These are phyloP conservation scores for Filobasidium uniguttulatum DNA, from an alignment of 1,284 basidiomycete species.

Conservation along the genomic window DNA sequence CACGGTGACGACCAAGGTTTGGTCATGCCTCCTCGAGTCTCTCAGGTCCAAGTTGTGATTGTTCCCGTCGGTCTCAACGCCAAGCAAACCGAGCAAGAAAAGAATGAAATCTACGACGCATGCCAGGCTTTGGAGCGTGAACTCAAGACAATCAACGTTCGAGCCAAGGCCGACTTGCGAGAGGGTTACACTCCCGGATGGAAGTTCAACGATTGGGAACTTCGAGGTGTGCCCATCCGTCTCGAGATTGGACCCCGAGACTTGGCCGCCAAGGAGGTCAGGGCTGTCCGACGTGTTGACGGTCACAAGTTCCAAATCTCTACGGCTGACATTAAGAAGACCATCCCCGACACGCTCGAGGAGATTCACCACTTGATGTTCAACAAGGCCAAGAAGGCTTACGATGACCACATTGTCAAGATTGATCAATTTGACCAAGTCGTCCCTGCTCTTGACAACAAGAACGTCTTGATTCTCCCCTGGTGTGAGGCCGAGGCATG, in stretches of 20 bases:
- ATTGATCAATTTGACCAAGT: conserved; percentile 82
- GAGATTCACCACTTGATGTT: conserved; percentile 88
- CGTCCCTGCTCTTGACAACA: conserved; percentile 77
- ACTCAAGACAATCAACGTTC: conserved; percentile 58
- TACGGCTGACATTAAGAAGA: conserved; percentile 48
- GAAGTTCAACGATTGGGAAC: conserved; percentile 99
- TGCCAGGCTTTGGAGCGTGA: conserved; percentile 60
- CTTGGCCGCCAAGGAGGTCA: conserved; percentile 64
- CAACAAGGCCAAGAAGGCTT: conserved; percentile 57
- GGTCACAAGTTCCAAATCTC: conserved; percentile 63
- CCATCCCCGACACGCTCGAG: conserved; percentile 57
- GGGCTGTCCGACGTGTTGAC: conserved; percentile 79
- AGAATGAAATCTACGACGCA: conserved; percentile 58
- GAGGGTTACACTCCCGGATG: conserved; percentile 96
- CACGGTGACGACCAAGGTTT: conserved; percentile 97
- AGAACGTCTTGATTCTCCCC: conserved; percentile 77
- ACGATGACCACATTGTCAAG: conserved; percentile 57
- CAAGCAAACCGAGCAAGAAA: conserved; percentile 50
- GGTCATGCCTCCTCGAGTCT: conserved; percentile 87
- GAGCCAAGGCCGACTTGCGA: conserved; percentile 78
- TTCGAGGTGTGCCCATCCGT: conserved; percentile 92
- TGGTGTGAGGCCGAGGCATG: conserved; percentile 94
- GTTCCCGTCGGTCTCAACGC: conserved; percentile 86
- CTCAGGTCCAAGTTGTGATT: conserved; percentile 78
- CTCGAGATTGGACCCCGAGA: conserved; percentile 95